These are phyloP conservation scores for Fragilariopsis cylindrus DNA, from an alignment of 108 stramenopile genomes.

Conservation along the genomic window DNA sequence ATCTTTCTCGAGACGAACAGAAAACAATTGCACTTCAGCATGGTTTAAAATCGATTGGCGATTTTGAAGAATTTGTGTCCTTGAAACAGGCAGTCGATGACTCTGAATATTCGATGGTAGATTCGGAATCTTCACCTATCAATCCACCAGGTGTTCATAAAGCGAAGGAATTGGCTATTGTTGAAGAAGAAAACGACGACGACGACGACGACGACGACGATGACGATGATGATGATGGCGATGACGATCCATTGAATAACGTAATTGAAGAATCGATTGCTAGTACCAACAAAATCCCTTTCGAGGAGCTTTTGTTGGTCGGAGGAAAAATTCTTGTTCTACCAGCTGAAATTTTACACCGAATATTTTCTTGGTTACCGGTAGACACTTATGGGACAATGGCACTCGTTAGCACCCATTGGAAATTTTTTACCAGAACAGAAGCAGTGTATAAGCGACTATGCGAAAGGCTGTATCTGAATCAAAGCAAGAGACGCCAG, in stretches of 20 bases:
- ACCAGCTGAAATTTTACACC: conserved; percentile 76
- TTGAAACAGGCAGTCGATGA: conserved; percentile 34
- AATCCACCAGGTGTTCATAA: background rate
- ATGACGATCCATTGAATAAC: conserved; percentile 13
- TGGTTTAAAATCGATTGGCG: conserved; percentile 80
- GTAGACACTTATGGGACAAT: conserved; percentile 63
- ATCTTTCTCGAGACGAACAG: conserved; percentile 69
- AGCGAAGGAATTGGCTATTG: background rate
- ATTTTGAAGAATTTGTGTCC: conserved; percentile 71
- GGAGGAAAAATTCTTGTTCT: conserved; percentile 63
- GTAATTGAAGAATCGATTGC: conserved; percentile 8
- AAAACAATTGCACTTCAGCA: conserved; percentile 66
- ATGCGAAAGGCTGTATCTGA: conserved; percentile 73
- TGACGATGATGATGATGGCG: conserved; percentile 44
- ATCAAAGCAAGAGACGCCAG: conserved; percentile 67
- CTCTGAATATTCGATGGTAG: conserved; percentile 14
- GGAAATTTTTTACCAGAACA: conserved; percentile 74
- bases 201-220: conserved; percentile 38
- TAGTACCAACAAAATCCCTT: conserved; percentile 27
- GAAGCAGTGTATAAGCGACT: conserved; percentile 69
- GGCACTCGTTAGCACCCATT: conserved; percentile 71
- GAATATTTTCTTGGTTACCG: conserved; percentile 63
- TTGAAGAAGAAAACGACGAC: background rate
- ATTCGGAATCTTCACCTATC: background rate
- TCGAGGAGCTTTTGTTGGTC: conserved; percentile 48